These are phyloP conservation scores for Elsinoe ampelina DNA, from an alignment of 2,329 filamentous ascomycete genomes.

Conservation along the genomic window DNA sequence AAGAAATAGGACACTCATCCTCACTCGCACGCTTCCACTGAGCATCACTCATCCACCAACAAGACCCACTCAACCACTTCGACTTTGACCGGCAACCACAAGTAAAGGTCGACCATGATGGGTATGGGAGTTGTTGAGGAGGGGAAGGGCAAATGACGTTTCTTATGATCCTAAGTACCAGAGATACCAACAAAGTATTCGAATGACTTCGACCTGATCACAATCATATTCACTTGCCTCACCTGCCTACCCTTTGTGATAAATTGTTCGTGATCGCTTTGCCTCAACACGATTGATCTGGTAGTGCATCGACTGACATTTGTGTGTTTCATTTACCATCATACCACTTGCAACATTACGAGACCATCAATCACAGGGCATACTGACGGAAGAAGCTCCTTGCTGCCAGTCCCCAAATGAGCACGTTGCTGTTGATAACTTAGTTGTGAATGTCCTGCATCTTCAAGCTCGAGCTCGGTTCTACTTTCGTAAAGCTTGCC, in stretches of 20 bases:
- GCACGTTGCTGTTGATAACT: too few species aligned
- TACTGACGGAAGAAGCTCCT: too few species aligned
- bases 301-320: too few species aligned
- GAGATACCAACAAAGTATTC: slow-evolving; percentile 9
- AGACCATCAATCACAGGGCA: too few species aligned
- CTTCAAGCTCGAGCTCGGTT: background rate
- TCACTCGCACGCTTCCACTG: slow-evolving; percentile 18
- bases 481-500: background rate
- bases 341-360: too few species aligned
- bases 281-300: too few species aligned
- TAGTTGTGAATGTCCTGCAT: too few species aligned
- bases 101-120: slow-evolving; percentile 1
- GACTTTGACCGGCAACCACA: background rate
- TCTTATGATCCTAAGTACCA: slow-evolving; percentile 2
- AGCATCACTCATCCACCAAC: slow-evolving; percentile 2
- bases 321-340: too few species aligned
- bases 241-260: background rate
- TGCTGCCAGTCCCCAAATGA: too few species aligned
- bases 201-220: background rate
- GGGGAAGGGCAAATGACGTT: background rate
- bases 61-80: slow-evolving; percentile 1
- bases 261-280: background rate
- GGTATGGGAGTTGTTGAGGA: background rate
- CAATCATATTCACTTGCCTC: background rate
- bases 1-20: slow-evolving; percentile 25